Evolutionary conservation across 2,329 filamentous ascomycete genomes (phyloP).

Genomic region (Aschersonia sp.): DNA sequence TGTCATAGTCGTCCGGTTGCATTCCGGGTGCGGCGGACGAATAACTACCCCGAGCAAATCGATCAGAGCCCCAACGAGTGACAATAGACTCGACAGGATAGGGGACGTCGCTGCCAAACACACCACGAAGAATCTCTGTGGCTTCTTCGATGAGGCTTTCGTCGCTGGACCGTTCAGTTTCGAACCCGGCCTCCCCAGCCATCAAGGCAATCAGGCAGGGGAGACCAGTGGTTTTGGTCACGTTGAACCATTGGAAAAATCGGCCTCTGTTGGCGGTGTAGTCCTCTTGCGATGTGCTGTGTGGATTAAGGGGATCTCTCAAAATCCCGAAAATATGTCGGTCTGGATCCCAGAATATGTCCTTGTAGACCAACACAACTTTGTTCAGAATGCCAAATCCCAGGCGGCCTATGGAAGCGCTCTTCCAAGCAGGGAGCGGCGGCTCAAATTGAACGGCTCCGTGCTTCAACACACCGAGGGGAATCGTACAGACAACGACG

Average conservation of each 20-base stretch:
- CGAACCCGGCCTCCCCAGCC: constrained; percentile 86
- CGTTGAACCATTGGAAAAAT: constrained; percentile 98
- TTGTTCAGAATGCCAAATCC: constrained; percentile 95
- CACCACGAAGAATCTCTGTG: constrained; percentile 58
- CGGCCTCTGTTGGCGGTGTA: constrained; percentile 71
- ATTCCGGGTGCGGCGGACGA: constrained; percentile 83
- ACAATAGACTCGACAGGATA: constrained; percentile 74
- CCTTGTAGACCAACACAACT: constrained; percentile 77
- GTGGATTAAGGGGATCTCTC: constrained; percentile 52
- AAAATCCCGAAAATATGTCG: constrained; percentile 91
- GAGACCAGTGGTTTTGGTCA: constrained; percentile 74
- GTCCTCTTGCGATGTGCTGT: constrained; percentile 65
- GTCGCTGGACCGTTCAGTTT: constrained; percentile 67
- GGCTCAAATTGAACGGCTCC: constrained; percentile 74
- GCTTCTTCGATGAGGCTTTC: constrained; percentile 68
- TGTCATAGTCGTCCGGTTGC: constrained; percentile 76
- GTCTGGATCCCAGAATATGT: constrained; percentile 79
- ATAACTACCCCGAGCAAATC: constrained; percentile 87
- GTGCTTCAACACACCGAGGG: constrained; percentile 84
- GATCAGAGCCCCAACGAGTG: constrained; percentile 83
- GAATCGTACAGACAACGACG: constrained; percentile 77
- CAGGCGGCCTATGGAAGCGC: constrained; percentile 63
- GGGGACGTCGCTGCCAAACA: constrained; percentile 61
- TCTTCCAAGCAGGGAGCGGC: constrained; percentile 76
- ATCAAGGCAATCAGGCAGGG: constrained; percentile 84